These are phyloP conservation scores for Ochromonadaceae sp. DNA, from an alignment of 352 stramenopile species.

Conservation along the genomic window DNA sequence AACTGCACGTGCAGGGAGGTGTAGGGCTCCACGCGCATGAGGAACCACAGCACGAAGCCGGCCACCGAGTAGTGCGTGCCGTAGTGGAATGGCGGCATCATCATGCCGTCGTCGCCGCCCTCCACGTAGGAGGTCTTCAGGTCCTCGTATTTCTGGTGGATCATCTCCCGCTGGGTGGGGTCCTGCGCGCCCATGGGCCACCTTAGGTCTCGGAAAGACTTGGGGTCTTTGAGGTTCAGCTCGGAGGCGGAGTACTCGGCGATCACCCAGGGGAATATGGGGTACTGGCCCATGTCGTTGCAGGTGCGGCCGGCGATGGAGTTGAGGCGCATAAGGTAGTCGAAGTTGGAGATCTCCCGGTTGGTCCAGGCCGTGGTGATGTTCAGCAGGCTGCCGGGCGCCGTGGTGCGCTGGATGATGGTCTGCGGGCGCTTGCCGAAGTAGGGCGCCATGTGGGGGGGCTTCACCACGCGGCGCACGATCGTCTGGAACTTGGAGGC, in stretches of 20 bases:
- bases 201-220: conserved; percentile 74
- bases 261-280: conserved; percentile 88
- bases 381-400: conserved; percentile 23
- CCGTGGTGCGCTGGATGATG: neutral
- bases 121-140: conserved; percentile 32
- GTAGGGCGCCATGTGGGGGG: neutral
- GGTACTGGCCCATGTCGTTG: conserved; percentile 74
- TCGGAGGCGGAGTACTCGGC: conserved; percentile 55
- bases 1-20: conserved; percentile 39
- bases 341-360: conserved; percentile 87
- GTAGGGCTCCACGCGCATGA: conserved; percentile 78
- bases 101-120: conserved; percentile 46
- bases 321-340: conserved; percentile 96
- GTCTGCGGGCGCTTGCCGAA: neutral
- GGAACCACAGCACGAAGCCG: conserved; percentile 88
- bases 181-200: conserved; percentile 85
- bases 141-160: conserved; percentile 35
- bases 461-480: neutral
- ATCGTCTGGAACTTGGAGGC: no score
- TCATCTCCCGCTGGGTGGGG: conserved; percentile 57
- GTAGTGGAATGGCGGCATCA: conserved; percentile 85
- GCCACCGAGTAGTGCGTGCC: conserved; percentile 91
- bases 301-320: conserved; percentile 83
- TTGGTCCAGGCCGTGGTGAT: conserved; percentile 61
- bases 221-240: conserved; percentile 53